phyloP scores from a whole-genome alignment of 768 basidiomycete genomes.

The Psilocybe azurescens region DNA sequence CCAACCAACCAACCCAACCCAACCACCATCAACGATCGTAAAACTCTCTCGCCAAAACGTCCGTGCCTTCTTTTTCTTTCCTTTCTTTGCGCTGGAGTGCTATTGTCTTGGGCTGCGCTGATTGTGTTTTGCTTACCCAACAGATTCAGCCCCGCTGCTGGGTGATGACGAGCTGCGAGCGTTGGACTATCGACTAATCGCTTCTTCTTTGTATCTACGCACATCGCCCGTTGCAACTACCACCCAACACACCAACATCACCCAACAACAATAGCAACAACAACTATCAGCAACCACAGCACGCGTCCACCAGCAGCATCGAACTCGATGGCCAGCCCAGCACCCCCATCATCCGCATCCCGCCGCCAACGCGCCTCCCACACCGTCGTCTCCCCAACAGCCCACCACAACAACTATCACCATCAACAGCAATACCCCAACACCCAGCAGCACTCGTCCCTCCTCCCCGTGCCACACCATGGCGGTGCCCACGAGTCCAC shows the following conservation, averaged over 20 bases:
- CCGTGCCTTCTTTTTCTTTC: neutral
- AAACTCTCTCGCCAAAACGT: neutral
- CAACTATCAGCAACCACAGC: neutral
- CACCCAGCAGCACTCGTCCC: slow-evolving; percentile 20
- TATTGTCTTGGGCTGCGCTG: neutral
- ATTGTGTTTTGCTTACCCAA: neutral
- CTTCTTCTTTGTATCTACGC: neutral
- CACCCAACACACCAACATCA: neutral
- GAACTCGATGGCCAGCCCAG: neutral
- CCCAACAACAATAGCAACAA: neutral
- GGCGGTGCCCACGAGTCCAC: slow-evolving; percentile 32
- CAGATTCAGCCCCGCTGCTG: neutral
- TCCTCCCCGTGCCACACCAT: slow-evolving; percentile 23
- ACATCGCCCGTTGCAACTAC: neutral
- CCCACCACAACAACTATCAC: slow-evolving; percentile 34
- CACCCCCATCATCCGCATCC: slow-evolving; percentile 19
- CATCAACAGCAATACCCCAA: slow-evolving; percentile 32
- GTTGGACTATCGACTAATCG: neutral
- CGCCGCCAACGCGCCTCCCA: slow-evolving; percentile 76
- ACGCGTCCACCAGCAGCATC: neutral
- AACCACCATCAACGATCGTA: neutral
- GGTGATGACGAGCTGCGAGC: neutral
- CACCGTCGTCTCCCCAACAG: slow-evolving; percentile 57
- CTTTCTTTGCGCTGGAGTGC: neutral
- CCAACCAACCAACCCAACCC: neutral